Conservation (phyloP, 306 rosid genomes). For the Sophora flavescens region DNA sequence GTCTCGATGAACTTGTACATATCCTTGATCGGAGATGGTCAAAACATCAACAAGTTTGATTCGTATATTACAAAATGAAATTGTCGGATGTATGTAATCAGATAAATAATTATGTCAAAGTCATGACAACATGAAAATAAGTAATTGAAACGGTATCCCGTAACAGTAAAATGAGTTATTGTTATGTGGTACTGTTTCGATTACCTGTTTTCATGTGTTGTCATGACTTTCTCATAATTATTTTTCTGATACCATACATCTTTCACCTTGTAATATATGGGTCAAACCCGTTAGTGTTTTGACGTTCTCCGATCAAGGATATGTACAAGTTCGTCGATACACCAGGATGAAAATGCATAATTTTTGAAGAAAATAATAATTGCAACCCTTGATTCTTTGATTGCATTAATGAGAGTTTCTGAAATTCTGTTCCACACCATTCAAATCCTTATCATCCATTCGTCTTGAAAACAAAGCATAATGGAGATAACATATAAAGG, state of each 20-base stretch:
- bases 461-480: neutral
- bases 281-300: neutral
- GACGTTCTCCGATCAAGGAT: neutral
- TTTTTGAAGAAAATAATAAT: constrained; percentile 32
- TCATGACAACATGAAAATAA: neutral
- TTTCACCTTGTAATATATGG: constrained; percentile 15
- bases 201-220: neutral
- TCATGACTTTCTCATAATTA: neutral
- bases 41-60: neutral
- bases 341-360: constrained; percentile 17
- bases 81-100: neutral
- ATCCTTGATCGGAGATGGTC: neutral
- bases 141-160: too few species aligned
- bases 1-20: constrained; percentile 20
- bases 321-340: constrained; percentile 15
- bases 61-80: constrained; percentile 14
- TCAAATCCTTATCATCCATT: constrained; percentile 36
- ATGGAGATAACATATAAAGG: constrained; percentile 7
- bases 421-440: constrained; percentile 24
- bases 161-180: too few species aligned
- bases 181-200: too few species aligned
- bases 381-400: constrained; percentile 12
- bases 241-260: neutral
- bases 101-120: neutral
- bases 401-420: neutral